Base-by-base conservation (phyloP, 805 yeast species). In the Kuraishia cidri region DNA sequence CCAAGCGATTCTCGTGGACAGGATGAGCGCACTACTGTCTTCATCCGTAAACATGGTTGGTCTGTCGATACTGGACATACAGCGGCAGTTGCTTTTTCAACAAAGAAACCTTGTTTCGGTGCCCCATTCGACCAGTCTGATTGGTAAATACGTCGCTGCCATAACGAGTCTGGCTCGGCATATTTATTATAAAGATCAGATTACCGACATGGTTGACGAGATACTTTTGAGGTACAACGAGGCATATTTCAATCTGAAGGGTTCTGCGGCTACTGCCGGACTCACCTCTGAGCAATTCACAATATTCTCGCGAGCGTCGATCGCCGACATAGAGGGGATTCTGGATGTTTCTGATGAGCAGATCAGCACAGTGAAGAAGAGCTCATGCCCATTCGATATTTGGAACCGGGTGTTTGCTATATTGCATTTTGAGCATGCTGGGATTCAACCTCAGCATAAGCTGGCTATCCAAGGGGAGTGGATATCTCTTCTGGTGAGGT, bases 1-100 rank as follows among this genome's bases (percentile, higher is more conserved):
- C 5, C 35, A 35, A 26, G 20, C 31, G 21, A 21, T 21, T 6
- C 29, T 40, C 11, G 21, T 56, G 2, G 41, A 44, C 13, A 32
- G 49, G 29, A 43, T 50, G 3, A 44, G 57, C 7, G 77, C 79
- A 9, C 56, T 86, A 20, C 61, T 88, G n/a, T 66, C 79, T 1
- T 79, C 92, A 0, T 77, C 78, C 25, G 85, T 85, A 26, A 85
- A 81, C 50, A 74, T 90, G 67, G 79, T 87, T 39, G 97, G 97
- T 0, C 60, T 92, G 29, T 81, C 95, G 8, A 82, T 87, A 5
- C 64, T 86, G 24, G 97, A 88, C 50, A 69, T 83, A 24, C 65
- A 82, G 50, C 73, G 77, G 39, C 74, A 69, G 35, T 48, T 82
- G 5, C 53, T 81, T 27, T 49, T 55, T 8, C 60, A 74, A 30